Evolutionary conservation across 1,284 basidiomycete genomes (phyloP).

Genomic region (Rhodotorula glutinis): DNA sequence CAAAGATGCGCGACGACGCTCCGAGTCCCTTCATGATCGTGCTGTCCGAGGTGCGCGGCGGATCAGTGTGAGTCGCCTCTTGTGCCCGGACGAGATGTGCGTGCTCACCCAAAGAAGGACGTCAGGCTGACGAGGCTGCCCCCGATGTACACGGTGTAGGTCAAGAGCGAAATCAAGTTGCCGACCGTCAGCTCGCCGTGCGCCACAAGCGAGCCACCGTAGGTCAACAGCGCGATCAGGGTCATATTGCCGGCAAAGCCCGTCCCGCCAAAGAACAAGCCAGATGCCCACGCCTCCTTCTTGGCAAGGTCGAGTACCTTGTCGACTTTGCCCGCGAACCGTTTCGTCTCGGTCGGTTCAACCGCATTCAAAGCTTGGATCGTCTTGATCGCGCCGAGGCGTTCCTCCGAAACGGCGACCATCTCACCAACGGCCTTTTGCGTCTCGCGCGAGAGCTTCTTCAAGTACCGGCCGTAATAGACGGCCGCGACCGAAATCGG

Average conservation of each 20-base stretch:
- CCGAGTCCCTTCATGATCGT: constrained; percentile 70
- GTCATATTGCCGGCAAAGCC: constrained; percentile 76
- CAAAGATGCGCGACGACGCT: constrained; percentile 87
- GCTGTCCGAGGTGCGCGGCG: background rate
- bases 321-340: constrained; percentile 58
- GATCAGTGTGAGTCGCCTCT: background rate
- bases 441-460: constrained; percentile 83
- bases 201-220: constrained; percentile 88
- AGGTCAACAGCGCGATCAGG: constrained; percentile 81
- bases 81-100: background rate
- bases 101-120: constrained; percentile 48
- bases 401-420: constrained; percentile 69
- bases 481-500: constrained; percentile 94
- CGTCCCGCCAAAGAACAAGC: constrained; percentile 70
- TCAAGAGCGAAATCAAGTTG: constrained; percentile 80
- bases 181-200: constrained; percentile 83
- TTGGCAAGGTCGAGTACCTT: constrained; percentile 71
- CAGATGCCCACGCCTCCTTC: constrained; percentile 81
- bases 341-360: constrained; percentile 63
- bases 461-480: constrained; percentile 91
- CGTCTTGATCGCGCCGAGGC: constrained; percentile 86
- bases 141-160: constrained; percentile 63
- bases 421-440: constrained; percentile 59
- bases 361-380: constrained; percentile 85
- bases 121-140: constrained; percentile 49